phyloP scores from a whole-genome alignment of 2,329 filamentous ascomycete species.

The Lachnellula occidentalis region DNA sequence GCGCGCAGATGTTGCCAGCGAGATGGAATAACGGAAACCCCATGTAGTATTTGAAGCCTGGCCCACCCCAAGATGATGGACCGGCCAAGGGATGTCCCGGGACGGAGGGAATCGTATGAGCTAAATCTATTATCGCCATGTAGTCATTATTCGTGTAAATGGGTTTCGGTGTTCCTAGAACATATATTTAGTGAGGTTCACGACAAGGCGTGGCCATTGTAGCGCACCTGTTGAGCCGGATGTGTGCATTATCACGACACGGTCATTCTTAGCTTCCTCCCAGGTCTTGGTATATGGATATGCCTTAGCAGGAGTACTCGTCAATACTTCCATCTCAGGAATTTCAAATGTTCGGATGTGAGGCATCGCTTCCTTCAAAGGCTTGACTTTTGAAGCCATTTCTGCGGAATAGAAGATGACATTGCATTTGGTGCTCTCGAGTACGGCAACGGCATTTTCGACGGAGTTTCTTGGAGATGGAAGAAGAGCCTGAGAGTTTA shows the following conservation, averaged over 20 bases:
- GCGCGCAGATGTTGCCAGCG: not conserved
- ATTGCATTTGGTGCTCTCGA: constrained; percentile 1
- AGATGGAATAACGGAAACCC: not conserved
- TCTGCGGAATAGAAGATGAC: not conserved
- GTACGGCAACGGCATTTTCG: not conserved
- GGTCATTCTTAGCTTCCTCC: constrained; percentile 31
- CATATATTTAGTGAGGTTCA: constrained; percentile 29
- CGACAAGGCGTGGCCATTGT: constrained; percentile 35
- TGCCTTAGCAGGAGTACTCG: not conserved
- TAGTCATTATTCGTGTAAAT: not conserved
- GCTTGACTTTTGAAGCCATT: not conserved
- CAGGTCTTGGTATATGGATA: constrained; percentile 30
- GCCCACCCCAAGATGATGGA: not conserved
- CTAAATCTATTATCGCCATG: no score
- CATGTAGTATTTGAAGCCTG: not conserved
- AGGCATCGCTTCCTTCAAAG: not conserved
- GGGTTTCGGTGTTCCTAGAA: not conserved
- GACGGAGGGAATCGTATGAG: not conserved
- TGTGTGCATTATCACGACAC: constrained; percentile 37
- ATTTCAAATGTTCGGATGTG: not conserved
- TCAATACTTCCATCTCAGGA: not conserved
- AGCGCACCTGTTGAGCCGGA: constrained; percentile 36
- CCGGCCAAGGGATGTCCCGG: not conserved
- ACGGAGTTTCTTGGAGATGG: constrained; percentile 5
- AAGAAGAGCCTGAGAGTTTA: constrained; percentile 1